phyloP scores from a whole-genome alignment of 495 filamentous ascomycete genomes.

The Elaphomyces granulatus region DNA sequence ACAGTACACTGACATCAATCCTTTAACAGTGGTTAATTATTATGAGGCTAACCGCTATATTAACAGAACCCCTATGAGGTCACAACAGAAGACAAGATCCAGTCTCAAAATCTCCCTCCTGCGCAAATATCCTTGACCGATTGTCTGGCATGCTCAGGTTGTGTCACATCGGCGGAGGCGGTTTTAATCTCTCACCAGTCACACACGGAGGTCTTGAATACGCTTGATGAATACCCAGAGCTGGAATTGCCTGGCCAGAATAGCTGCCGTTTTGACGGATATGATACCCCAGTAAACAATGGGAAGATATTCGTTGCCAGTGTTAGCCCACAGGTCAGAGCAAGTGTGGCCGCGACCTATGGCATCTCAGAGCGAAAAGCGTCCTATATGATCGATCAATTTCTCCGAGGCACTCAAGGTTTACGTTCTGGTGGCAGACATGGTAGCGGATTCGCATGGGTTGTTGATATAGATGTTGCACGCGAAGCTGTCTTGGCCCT shows the following conservation, averaged over 20 bases:
- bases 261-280: slow-evolving; percentile 10
- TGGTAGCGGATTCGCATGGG: slow-evolving; percentile 67
- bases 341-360: slow-evolving; percentile 71
- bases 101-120: slow-evolving; percentile 38
- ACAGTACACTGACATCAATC: too few relatives aligned
- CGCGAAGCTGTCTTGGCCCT: slow-evolving; percentile 63
- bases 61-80: slow-evolving; percentile 66
- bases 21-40: too few relatives aligned
- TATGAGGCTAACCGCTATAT: too few relatives aligned
- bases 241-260: slow-evolving; percentile 19
- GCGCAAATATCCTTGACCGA: slow-evolving; percentile 94
- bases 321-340: slow-evolving; percentile 78
- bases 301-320: slow-evolving; percentile 74
- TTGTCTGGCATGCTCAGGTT: slow-evolving; percentile 93
- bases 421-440: slow-evolving; percentile 52
- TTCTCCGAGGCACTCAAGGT: slow-evolving; percentile 57
- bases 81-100: slow-evolving; percentile 70
- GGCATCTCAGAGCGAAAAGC: slow-evolving; percentile 58
- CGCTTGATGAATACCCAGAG: slow-evolving; percentile 53
- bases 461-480: slow-evolving; percentile 73
- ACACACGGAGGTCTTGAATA: slow-evolving; percentile 74
- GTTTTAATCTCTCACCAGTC: slow-evolving; percentile 87
- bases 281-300: slow-evolving; percentile 24
- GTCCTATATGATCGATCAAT: slow-evolving; percentile 65
- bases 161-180: slow-evolving; percentile 93